A percentile compares a stretch with the other conserved stretches of the same genome.
Evolutionary conservation across 169 alveolate species (phyloP).

Genomic region (Plasmodium vivax): DNA sequence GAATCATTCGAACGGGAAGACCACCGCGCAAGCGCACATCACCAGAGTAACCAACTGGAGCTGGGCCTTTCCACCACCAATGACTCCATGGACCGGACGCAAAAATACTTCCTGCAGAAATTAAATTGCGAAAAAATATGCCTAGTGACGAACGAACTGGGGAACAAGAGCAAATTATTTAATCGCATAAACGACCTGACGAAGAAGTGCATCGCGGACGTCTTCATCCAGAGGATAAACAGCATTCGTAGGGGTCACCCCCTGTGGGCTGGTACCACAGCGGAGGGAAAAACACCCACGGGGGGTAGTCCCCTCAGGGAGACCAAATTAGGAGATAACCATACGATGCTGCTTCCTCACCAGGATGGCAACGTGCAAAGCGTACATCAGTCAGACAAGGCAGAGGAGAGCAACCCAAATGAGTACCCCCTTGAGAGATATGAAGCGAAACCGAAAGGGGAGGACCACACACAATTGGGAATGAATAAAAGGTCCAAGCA

Average conservation of each 20-base stretch:
- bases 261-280: not conserved
- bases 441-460: not conserved
- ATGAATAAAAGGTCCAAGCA: not conserved
- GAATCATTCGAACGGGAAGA: not conserved
- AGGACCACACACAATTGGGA: not conserved
- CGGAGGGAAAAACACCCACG: not conserved
- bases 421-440: not conserved
- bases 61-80: not conserved
- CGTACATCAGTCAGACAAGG: not conserved
- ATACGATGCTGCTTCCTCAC: not conserved
- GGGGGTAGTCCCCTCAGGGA: not conserved
- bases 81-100: not conserved
- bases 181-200: not conserved
- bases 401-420: not conserved
- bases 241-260: not conserved
- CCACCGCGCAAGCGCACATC: not conserved
- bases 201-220: not conserved
- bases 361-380: not conserved
- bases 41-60: not conserved
- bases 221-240: not conserved
- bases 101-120: not conserved
- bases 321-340: not conserved
- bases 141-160: not conserved
- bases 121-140: conserved; percentile 2
- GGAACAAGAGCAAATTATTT: not conserved